Evolutionary conservation across 2,329 filamentous ascomycete genomes (phyloP).

Genomic region (Hansfordia pulvinata): DNA sequence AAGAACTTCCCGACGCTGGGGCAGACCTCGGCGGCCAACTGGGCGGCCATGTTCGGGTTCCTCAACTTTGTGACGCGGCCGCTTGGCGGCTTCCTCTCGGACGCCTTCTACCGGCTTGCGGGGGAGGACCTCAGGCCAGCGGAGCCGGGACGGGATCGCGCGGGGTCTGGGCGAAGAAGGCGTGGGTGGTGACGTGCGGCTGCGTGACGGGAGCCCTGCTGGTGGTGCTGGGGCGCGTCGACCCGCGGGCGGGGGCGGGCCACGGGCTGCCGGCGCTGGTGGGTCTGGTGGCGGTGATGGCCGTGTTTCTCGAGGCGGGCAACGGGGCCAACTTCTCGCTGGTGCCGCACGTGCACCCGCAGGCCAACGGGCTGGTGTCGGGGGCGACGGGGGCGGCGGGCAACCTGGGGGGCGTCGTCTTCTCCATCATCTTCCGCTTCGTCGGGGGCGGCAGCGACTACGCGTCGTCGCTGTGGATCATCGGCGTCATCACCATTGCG

Average conservation of each 20-base stretch:
- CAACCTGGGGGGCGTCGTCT: conserved; percentile 76
- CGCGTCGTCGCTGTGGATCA: conserved; percentile 63
- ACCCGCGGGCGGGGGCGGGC: too few relatives aligned
- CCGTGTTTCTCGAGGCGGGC: conserved; percentile 70
- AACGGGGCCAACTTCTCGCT: conserved; percentile 83
- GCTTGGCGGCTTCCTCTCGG: conserved; percentile 44
- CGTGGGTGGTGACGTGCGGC: conserved; percentile 51
- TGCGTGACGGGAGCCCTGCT: conserved; percentile 43
- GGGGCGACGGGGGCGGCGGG: conserved; percentile 69
- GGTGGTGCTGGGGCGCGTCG: conserved; percentile 47
- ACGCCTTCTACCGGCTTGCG: conserved; percentile 29
- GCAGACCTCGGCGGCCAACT: conserved; percentile 42
- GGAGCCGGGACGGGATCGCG: too few relatives aligned
- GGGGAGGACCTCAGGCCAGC: too few relatives aligned
- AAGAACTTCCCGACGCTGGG: conserved; percentile 43
- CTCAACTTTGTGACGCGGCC: conserved; percentile 58
- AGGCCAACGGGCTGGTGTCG: conserved; percentile 65
- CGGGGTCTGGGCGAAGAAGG: conserved; percentile 30
- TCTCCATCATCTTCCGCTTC: conserved; percentile 74
- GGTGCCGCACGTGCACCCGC: conserved; percentile 74
- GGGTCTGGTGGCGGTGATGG: conserved; percentile 62
- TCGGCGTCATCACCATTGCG: conserved; percentile 60
- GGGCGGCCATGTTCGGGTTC: conserved; percentile 65
- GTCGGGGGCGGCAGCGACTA: conserved; percentile 49
- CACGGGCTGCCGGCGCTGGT: conserved; percentile 53